Conservation (phyloP, 106 monocot species). For the Xerophyta viscosa region DNA sequence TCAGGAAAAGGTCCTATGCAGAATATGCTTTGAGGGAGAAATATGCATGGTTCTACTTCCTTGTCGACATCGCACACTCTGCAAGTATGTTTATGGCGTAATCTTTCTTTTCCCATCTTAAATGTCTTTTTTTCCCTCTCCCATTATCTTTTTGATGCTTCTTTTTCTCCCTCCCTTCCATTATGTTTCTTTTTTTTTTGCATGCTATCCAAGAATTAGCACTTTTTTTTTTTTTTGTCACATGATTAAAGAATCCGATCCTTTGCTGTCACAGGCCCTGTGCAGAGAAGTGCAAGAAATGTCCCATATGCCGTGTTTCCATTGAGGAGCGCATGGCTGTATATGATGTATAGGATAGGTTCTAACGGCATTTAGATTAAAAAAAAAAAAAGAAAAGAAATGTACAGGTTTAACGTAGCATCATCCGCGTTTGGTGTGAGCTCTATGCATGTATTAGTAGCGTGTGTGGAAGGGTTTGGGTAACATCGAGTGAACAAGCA, state of each 20-base stretch:
- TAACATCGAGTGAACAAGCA: too few relatives aligned
- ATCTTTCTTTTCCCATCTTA: too few relatives aligned
- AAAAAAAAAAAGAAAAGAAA: neutral
- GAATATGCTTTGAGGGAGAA: conserved; percentile 87
- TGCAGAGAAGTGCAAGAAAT: conserved; percentile 69
- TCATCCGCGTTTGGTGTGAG: too few relatives aligned
- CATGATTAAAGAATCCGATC: conserved; percentile 3
- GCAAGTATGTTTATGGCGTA: conserved; percentile 59
- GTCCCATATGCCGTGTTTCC: conserved; percentile 60
- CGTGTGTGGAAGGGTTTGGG: too few relatives aligned
- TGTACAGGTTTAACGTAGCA: neutral
- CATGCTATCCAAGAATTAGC: neutral
- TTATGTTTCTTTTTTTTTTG: neutral
- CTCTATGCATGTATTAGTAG: too few relatives aligned
- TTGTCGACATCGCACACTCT: conserved; percentile 80
- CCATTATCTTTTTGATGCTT: neutral
- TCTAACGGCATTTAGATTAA: neutral
- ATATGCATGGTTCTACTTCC: conserved; percentile 90
- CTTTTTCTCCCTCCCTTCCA: neutral
- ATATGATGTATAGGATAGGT: conserved; percentile 46
- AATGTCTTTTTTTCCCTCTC: too few relatives aligned
- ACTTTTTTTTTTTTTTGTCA: neutral
- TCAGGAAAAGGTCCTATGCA: conserved; percentile 86
- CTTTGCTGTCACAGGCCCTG: conserved; percentile 36
- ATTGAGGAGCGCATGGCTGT: conserved; percentile 72